Percentiles rank a stretch among this genome's conserved stretches.
Conservation (phyloP, 768 basidiomycete genomes). For the Pisolithus orientalis region DNA sequence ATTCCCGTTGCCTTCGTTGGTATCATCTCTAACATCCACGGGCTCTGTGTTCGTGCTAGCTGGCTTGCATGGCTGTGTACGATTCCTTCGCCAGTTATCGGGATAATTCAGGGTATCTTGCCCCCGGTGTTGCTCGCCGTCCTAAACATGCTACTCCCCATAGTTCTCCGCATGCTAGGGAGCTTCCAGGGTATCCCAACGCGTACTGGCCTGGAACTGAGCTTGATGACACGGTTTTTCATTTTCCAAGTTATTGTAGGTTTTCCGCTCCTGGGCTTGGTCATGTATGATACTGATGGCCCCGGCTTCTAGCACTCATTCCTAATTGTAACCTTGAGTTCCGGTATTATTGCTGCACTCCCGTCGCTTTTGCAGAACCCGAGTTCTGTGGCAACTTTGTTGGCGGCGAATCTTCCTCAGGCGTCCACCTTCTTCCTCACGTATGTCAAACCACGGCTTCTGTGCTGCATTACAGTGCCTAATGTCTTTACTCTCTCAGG, state of each 20-base stretch:
- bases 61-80: conserved; percentile 87
- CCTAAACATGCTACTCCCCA: conserved; percentile 85
- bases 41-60: conserved; percentile 51
- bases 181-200: conserved; percentile 89
- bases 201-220: conserved; percentile 75
- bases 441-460: conserved; percentile 29
- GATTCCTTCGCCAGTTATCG: conserved; percentile 58
- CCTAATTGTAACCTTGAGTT: conserved; percentile 79
- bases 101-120: conserved; percentile 84
- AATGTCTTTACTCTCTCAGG: conserved; percentile 25
- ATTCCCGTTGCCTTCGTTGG: conserved; percentile 87
- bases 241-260: conserved; percentile 87
- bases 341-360: conserved; percentile 76
- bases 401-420: conserved; percentile 75
- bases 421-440: conserved; percentile 91
- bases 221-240: conserved; percentile 89
- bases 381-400: conserved; percentile 53
- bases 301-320: conserved; percentile 70
- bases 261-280: conserved; percentile 9
- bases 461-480: not conserved
- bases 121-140: conserved; percentile 85
- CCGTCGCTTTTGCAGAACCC: conserved; percentile 61
- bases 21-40: conserved; percentile 72
- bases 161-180: conserved; percentile 73
- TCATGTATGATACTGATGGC: not conserved